Evolutionary conservation across 176 grass and related monocot genomes (phyloP), one percentile per base, ranked within the genome.

Genomic region (Triticum dicoccoides): DNA sequence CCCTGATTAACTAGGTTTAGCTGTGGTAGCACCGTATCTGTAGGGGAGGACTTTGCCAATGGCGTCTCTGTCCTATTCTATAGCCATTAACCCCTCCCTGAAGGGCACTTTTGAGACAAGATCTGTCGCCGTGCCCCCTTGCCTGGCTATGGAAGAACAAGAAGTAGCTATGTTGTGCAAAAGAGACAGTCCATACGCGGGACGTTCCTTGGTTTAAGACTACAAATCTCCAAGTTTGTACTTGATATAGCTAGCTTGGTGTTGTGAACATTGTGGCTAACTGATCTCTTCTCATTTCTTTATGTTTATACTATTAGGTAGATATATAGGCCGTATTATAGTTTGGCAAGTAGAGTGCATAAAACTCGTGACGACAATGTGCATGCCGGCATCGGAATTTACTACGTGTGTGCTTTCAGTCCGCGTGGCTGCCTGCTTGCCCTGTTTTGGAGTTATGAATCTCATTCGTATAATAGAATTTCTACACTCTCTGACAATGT

Each of bases 51-150:
- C 65, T 86, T 90, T 77, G 41, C 37, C 84, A 35, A 77, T 85
- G 64, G 69, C 23, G 15, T 42, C 14, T n/a, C 29, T 77, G 65
- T 56, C 61, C 85, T 80, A 80, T 80, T 84, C 76, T 73, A 76
- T 82, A 30, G 10, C 35, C 89, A 35, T 27, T 64, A 82, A 82
- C 63, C 62, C 27, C 71, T 64, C 13, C 11, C 56, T 88, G 82
- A 58, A 85, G 86, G 78, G 64, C 65, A 45, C 65, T 91, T 78
- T 78, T 69, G 90, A 63, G 86, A 82, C 71, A n/a, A 42, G 77
- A 67, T 73, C 5, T 88, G 86, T 81, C 82, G 49, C 72, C 86
- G 72, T 88, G 86, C 66, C 5, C 71, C 71, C 44, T 27, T 51
- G 45, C 73, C 73, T 29, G 25, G 13, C 77, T 35, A 70, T 65